These are phyloP conservation scores for Beta macrorhiza DNA, from an alignment of 179 eudicot species.

Conservation along the genomic window DNA sequence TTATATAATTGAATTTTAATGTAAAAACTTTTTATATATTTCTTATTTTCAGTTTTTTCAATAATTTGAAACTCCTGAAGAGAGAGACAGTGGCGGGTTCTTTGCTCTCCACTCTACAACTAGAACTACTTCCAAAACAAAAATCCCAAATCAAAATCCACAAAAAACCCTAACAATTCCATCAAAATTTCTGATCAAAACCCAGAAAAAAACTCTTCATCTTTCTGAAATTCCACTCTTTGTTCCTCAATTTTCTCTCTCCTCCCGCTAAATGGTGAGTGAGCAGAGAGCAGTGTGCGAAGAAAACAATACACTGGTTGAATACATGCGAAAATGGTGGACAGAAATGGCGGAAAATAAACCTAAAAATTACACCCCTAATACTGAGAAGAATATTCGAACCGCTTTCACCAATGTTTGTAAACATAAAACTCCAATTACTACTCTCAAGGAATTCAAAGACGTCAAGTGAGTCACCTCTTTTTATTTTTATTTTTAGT, in stretches of 20 bases:
- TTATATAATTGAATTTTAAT: too few species aligned
- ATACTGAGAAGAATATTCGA: conserved; percentile 41
- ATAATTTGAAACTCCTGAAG: background rate
- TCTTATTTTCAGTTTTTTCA: too few species aligned
- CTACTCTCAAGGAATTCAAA: conserved; percentile 59
- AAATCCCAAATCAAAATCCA: background rate
- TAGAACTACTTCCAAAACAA: background rate
- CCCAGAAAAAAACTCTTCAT: too few species aligned
- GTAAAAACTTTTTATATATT: background rate
- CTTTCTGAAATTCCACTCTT: too few species aligned
- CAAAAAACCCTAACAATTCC: background rate
- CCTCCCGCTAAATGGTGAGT: conserved; percentile 34
- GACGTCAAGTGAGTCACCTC: conserved; percentile 53
- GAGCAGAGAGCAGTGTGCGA: conserved; percentile 40
- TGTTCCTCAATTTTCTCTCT: background rate
- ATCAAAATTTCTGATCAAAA: background rate
- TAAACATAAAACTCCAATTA: conserved; percentile 45
- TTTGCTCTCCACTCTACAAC: too few species aligned
- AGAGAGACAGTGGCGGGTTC: background rate
- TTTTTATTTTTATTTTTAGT: background rate
- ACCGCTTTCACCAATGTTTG: conserved; percentile 61
- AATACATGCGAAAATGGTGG: conserved; percentile 55
- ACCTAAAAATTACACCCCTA: conserved; percentile 44
- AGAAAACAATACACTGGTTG: conserved; percentile 59
- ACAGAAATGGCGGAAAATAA: conserved; percentile 40